Evolutionary conservation across 805 yeast species (phyloP), one percentile per base, ranked within the genome.

Genomic region (Isabelozyma gotoi): DNA sequence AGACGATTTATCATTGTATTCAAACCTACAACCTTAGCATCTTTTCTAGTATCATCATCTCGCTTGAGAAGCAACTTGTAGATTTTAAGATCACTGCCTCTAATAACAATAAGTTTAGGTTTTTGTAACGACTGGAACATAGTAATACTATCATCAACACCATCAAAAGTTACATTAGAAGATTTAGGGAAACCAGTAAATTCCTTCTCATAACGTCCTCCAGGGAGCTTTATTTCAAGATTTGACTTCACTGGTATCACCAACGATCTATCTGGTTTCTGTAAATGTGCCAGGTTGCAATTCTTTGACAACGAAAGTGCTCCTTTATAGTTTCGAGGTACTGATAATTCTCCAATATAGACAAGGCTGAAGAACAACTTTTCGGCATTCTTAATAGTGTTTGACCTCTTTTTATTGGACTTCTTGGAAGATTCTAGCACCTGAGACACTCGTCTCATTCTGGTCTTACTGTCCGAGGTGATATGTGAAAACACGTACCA

Each of bases 11-110:
- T 81, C 63, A 90, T 85, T 1, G 88, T 81, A 0, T 97, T 88
- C 53, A 94, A 85, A 53, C 95, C 94, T n/a, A 90, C 86, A 41
- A 92, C 80, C 53, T 96, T 86, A 3, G 96, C 94, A 69, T 95
- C 99, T 57, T 95, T 95, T 50, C 98, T 71, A 15, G 95, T 83
- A 67, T 94, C 99, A 24, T 24, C 29, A 63, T 94, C 99, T 48
- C 82, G 78, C 58, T 94, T 94, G 53, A 96, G 84, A 67, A 94
- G 74, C 12, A 94, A 74, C 15, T 84, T 77, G 59, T 91, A 91
- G 1, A 69, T 62, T n/a, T 67, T 65, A 7, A 92, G 91, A 63
- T 92, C 88, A 2, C 88, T 80, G 0, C 98, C 99, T 33, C 79
- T 63, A 2, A 92, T 68, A 11, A 80, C 80, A 7, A 94, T 68